Conservation (phyloP, 2,329 filamentous ascomycete species). For the Aureobasidium pullulans region DNA sequence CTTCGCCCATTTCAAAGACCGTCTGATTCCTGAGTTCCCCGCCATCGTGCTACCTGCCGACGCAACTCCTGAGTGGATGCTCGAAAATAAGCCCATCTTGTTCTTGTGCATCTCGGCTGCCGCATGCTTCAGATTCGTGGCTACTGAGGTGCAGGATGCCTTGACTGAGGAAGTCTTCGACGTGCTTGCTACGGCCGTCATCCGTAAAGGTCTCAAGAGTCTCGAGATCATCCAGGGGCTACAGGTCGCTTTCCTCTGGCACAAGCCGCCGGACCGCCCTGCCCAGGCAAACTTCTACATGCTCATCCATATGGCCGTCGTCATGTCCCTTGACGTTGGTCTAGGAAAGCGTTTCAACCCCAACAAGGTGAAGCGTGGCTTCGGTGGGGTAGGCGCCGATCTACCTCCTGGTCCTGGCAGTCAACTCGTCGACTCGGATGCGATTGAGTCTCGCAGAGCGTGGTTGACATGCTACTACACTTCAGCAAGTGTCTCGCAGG, state of each 20-base stretch:
- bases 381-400: slow-evolving; percentile 28
- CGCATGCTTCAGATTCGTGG: slow-evolving; percentile 34
- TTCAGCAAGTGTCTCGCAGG: slow-evolving; percentile 51
- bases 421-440: slow-evolving; percentile 38
- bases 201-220: slow-evolving; percentile 70
- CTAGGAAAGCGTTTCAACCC: slow-evolving; percentile 53
- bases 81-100: slow-evolving; percentile 51
- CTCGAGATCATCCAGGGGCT: slow-evolving; percentile 77
- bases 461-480: slow-evolving; percentile 57
- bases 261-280: slow-evolving; percentile 72
- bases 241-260: slow-evolving; percentile 72
- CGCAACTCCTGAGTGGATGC: slow-evolving; percentile 47
- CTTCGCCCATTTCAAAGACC: slow-evolving; percentile 49
- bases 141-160: slow-evolving; percentile 28
- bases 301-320: slow-evolving; percentile 69
- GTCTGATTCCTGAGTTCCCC: slow-evolving; percentile 50
- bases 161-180: slow-evolving; percentile 65
- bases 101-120: slow-evolving; percentile 51
- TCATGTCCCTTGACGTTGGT: slow-evolving; percentile 79
- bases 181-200: slow-evolving; percentile 64
- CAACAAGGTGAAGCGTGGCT: slow-evolving; percentile 27
- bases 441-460: slow-evolving; percentile 50
- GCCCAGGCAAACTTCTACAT: slow-evolving; percentile 89
- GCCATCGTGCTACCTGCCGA: slow-evolving; percentile 50
- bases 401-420: slow-evolving; percentile 24